Evolutionary conservation across 1,284 basidiomycete species (phyloP), one percentile per base, ranked within the genome.

Genomic region (Cystobasidium slooffiae): DNA sequence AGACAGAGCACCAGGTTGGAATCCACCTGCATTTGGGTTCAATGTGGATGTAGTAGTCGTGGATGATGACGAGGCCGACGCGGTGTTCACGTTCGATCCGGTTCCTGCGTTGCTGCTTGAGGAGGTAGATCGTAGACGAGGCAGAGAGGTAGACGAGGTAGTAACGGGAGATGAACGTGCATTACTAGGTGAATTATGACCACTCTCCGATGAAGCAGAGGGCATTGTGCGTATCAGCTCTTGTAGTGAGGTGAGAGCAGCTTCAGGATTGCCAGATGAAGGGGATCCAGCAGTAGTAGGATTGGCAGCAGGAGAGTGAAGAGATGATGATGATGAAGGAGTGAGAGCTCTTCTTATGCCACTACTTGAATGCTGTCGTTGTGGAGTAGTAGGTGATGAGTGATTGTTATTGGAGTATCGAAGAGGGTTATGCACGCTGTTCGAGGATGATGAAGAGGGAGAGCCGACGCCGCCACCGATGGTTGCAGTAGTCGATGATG

Each of bases 1-100:
- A 41, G 77, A 76, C 44, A 81, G 76, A 18, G 77, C 74, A 52
- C 77, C 77, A 18, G 80, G 80, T 43, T 79, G 78, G 73, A 81
- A 81, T 0, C 80, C 80, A 59, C 80, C 80, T 3, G 80, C 80
- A 43, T 76, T 77, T 20, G 80, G 80, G 75, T 81, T 81, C 47
- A 81, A 77, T 0, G 72, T 76, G 41, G 78, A 78, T 52, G 72
- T 61, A 49, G 67, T 24, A 18, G n/a, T n/a, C n/a, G 69, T 47
- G 63, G 44, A 61, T 14, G 62, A 44, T 4, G 49, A 43, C 43
- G 62, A 39, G 14, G 62, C 8, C 6, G 70, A 52, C n/a, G 59
- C 5, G 12, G 56, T 41, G 39, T 14, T n/a, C 14, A 9, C 20
- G 20, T 16, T 37, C 9, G 51, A 56, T 18, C 52, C 37, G 7